A percentile compares a stretch with the other conserved stretches of the same genome.
Conservation (phyloP, 139 green algal species). For the Picochlorum sp. region DNA sequence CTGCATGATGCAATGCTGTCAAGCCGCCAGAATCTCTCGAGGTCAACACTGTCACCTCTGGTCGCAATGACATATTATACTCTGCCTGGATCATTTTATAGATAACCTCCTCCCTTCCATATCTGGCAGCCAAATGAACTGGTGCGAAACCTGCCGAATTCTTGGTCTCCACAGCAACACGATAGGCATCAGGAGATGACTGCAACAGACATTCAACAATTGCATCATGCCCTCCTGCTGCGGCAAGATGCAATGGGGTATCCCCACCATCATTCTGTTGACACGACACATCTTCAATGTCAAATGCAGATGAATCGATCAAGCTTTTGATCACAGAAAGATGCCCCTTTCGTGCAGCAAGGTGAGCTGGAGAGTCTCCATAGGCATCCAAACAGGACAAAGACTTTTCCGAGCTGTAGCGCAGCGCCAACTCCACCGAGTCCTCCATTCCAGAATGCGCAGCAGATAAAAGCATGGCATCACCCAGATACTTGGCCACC, state of each 20-base stretch:
- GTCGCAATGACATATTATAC: neutral
- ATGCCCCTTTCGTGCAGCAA: slow-evolving; percentile 3
- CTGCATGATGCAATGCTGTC: slow-evolving; percentile 9
- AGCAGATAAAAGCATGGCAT: neutral
- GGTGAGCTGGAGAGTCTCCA: neutral
- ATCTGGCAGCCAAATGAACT: neutral
- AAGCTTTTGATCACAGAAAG: neutral
- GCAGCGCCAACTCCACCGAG: neutral
- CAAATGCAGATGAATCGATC: neutral
- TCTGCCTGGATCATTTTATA: neutral
- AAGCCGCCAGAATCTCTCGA: neutral
- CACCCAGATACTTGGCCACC: neutral
- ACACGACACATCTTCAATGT: neutral
- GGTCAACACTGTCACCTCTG: neutral
- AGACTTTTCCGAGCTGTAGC: too few relatives aligned
- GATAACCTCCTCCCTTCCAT: neutral
- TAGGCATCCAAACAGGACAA: neutral
- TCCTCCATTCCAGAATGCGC: neutral
- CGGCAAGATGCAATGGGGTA: slow-evolving; percentile 7
- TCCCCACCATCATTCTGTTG: slow-evolving; percentile 1
- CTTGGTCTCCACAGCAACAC: neutral
- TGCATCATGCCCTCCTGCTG: neutral
- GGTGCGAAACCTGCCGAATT: neutral
- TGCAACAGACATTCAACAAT: neutral
- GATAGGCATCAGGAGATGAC: neutral